phyloP scores from a whole-genome alignment of 495 filamentous ascomycete genomes.

The Ascodesmis nigricans region DNA sequence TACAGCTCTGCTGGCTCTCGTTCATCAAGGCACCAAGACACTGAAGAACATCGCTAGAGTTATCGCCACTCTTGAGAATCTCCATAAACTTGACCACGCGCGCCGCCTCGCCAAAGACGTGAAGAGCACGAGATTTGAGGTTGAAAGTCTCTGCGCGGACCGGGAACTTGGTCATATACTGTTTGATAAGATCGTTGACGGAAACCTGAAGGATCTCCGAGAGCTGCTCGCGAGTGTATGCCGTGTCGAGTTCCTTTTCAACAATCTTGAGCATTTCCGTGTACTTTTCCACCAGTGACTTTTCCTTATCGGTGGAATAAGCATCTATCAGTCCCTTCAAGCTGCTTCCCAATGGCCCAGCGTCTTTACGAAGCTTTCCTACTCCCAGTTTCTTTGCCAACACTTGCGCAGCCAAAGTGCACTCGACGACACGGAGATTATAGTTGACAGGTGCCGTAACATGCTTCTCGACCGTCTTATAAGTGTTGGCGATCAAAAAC shows the following conservation, averaged over 20 bases:
- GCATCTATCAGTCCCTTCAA: conserved; percentile 69
- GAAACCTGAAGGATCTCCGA: conserved; percentile 45
- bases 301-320: conserved; percentile 43
- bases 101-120: conserved; percentile 76
- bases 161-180: conserved; percentile 54
- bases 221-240: conserved; percentile 75
- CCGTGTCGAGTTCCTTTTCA: conserved; percentile 40
- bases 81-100: conserved; percentile 65
- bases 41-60: conserved; percentile 38
- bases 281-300: conserved; percentile 28
- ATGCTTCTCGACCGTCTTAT: conserved; percentile 83
- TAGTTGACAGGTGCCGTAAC: conserved; percentile 82
- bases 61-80: conserved; percentile 29
- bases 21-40: conserved; percentile 71
- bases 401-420: conserved; percentile 64
- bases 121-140: conserved; percentile 62
- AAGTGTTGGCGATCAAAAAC: conserved; percentile 86
- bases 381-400: conserved; percentile 39
- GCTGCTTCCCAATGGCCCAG: conserved; percentile 61
- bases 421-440: conserved; percentile 91
- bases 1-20: conserved; percentile 67
- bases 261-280: conserved; percentile 44
- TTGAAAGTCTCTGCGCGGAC: conserved; percentile 75
- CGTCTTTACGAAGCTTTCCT: conserved; percentile 47
- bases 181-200: conserved; percentile 44